phyloP scores from a whole-genome alignment of 805 yeast genomes.

The Teunomyces aglyptinius region DNA sequence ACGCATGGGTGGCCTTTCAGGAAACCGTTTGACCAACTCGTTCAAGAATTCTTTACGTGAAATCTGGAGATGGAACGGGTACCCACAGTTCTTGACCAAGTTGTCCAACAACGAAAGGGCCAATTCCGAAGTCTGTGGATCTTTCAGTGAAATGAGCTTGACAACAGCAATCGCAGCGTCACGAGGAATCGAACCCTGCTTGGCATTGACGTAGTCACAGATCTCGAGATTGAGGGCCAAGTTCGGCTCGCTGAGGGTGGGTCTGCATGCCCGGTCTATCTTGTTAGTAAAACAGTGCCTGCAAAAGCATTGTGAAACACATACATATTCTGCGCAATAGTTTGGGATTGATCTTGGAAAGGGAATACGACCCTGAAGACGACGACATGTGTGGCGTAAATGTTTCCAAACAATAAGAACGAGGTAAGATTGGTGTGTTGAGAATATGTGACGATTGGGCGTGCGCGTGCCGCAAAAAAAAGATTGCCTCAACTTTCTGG shows the following conservation, averaged over 20 bases:
- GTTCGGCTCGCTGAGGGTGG: conserved; percentile 81
- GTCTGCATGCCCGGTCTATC: conserved; percentile 79
- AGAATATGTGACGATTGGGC: neutral
- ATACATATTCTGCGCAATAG: conserved; percentile 44
- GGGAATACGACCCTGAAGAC: conserved; percentile 31
- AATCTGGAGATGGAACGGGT: conserved; percentile 92
- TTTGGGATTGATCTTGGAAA: conserved; percentile 46
- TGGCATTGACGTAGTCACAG: conserved; percentile 88
- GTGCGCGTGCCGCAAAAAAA: neutral
- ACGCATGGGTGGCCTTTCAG: conserved; percentile 88
- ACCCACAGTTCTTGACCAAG: conserved; percentile 95
- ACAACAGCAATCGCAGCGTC: conserved; percentile 90
- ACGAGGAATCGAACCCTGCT: conserved; percentile 86
- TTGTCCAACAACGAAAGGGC: conserved; percentile 85
- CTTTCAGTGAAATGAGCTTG: conserved; percentile 75
- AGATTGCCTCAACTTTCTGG: neutral
- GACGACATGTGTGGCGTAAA: conserved; percentile 6
- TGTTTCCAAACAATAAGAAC: neutral
- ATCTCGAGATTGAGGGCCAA: conserved; percentile 85
- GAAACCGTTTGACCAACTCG: conserved; percentile 88
- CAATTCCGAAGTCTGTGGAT: conserved; percentile 78
- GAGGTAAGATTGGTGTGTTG: neutral
- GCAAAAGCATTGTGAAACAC: conserved; percentile 13
- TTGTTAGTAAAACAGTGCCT: too few species aligned
- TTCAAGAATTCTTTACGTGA: conserved; percentile 93